These are phyloP conservation scores for Cryptosporidium sp. DNA, from an alignment of 169 alveolate genomes.

Conservation along the genomic window DNA sequence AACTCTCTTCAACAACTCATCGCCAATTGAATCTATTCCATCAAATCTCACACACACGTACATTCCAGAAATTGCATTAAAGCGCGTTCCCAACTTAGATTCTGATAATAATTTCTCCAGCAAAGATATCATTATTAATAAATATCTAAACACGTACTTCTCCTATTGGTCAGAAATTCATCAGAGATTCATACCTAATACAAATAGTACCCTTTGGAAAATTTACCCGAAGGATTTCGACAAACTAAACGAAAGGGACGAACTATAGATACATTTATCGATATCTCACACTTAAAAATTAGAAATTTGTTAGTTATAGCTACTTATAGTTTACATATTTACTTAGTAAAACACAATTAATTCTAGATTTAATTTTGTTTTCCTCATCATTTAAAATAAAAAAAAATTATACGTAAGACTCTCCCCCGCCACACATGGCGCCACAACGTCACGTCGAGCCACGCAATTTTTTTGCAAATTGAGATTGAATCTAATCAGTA, in stretches of 20 bases:
- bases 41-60: conserved; percentile 37
- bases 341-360: not conserved
- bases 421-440: conserved; percentile 2
- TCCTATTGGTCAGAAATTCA: conserved; percentile 37
- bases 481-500: not conserved
- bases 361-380: not conserved
- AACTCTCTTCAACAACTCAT: not conserved
- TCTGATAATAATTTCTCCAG: not conserved
- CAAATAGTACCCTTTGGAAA: conserved; percentile 39
- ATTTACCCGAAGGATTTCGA: conserved; percentile 21
- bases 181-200: conserved; percentile 22
- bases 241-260: conserved; percentile 12
- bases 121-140: not conserved
- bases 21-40: not conserved
- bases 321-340: too few relatives aligned
- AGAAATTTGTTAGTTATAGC: not conserved
- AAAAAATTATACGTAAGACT: not conserved
- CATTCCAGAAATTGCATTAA: conserved; percentile 59
- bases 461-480: conserved; percentile 9
- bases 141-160: conserved; percentile 14
- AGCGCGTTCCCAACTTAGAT: not conserved
- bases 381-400: not conserved
- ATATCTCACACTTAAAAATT: not conserved
- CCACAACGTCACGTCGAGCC: not conserved
- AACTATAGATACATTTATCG: not conserved